Percentiles rank a stretch among this genome's conserved stretches.
Evolutionary conservation across 805 yeast species (phyloP).

Genomic region (Scheffersomyces coipomensis): DNA sequence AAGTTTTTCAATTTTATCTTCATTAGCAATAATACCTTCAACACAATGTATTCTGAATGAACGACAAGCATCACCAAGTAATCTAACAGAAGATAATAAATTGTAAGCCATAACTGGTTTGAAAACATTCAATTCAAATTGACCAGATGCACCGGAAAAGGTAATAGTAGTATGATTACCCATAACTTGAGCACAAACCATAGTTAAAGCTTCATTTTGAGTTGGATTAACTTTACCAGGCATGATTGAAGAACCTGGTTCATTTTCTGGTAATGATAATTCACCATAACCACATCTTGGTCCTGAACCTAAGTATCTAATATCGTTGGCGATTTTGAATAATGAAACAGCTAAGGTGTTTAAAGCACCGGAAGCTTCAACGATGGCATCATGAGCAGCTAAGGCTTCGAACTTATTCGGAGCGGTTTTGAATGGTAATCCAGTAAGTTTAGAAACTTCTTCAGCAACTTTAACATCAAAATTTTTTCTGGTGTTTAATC

Average conservation of each 20-base stretch:
- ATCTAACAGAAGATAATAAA: slow-evolving; percentile 33
- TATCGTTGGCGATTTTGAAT: slow-evolving; percentile 39
- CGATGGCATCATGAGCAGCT: slow-evolving; percentile 41
- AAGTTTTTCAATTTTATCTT: slow-evolving; percentile 33
- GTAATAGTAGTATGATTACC: slow-evolving; percentile 40
- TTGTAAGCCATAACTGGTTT: slow-evolving; percentile 39
- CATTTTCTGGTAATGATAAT: slow-evolving; percentile 37
- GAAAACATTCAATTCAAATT: slow-evolving; percentile 39
- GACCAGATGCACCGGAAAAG: slow-evolving; percentile 40
- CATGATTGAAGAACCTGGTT: slow-evolving; percentile 42
- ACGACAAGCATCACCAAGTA: slow-evolving; percentile 31
- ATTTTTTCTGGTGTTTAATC: slow-evolving; percentile 36
- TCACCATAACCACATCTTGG: slow-evolving; percentile 43
- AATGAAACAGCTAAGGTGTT: slow-evolving; percentile 37
- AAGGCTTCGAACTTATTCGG: slow-evolving; percentile 42
- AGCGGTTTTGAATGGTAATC: slow-evolving; percentile 32
- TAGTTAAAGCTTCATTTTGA: slow-evolving; percentile 40
- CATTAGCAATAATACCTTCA: slow-evolving; percentile 36
- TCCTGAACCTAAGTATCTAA: slow-evolving; percentile 39
- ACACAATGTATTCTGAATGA: slow-evolving; percentile 38
- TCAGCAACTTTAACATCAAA: slow-evolving; percentile 34
- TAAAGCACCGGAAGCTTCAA: slow-evolving; percentile 39
- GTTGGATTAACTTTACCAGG: slow-evolving; percentile 43
- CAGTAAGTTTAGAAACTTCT: slow-evolving; percentile 32
- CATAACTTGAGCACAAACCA: slow-evolving; percentile 39